Conservation (phyloP, 1,284 basidiomycete genomes). For the Chondrostereum purpureum region DNA sequence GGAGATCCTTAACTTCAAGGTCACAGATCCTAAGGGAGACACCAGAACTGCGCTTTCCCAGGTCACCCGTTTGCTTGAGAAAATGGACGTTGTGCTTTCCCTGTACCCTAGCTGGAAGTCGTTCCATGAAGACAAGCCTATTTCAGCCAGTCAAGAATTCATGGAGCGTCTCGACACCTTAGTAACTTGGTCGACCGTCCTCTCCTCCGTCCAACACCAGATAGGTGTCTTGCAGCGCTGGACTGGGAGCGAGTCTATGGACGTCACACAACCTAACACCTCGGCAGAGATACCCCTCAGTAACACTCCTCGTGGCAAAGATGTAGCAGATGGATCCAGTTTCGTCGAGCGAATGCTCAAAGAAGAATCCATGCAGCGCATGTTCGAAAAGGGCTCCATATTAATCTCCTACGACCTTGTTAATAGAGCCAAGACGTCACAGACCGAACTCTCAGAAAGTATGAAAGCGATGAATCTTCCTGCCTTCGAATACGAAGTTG, state of each 20-base stretch:
- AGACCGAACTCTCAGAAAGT: slow-evolving; percentile 70
- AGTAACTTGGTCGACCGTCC: slow-evolving; percentile 84
- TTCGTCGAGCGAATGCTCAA: slow-evolving; percentile 95
- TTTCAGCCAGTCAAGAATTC: slow-evolving; percentile 61
- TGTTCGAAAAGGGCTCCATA: slow-evolving; percentile 92
- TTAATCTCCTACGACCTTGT: slow-evolving; percentile 84
- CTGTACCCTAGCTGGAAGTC: slow-evolving; percentile 84
- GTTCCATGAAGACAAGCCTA: slow-evolving; percentile 73
- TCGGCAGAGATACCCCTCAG: slow-evolving; percentile 49
- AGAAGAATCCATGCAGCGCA: slow-evolving; percentile 90
- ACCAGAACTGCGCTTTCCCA: slow-evolving; percentile 50
- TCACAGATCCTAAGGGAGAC: slow-evolving; percentile 31
- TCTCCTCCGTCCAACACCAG: slow-evolving; percentile 73
- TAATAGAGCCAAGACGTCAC: slow-evolving; percentile 80
- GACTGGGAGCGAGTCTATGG: slow-evolving; percentile 88
- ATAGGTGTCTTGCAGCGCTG: slow-evolving; percentile 78
- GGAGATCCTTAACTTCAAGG: slow-evolving; percentile 75
- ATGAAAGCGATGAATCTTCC: slow-evolving; percentile 87
- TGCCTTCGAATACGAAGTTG: slow-evolving; percentile 88
- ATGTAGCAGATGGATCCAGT: slow-evolving; percentile 50
- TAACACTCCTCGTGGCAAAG: slow-evolving; percentile 20
- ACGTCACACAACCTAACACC: slow-evolving; percentile 75
- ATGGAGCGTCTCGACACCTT: slow-evolving; percentile 79
- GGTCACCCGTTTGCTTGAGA: slow-evolving; percentile 69
- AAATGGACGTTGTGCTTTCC: slow-evolving; percentile 78